These are phyloP conservation scores for Oidiodendron maius DNA, from an alignment of 495 filamentous ascomycete species.

Conservation along the genomic window DNA sequence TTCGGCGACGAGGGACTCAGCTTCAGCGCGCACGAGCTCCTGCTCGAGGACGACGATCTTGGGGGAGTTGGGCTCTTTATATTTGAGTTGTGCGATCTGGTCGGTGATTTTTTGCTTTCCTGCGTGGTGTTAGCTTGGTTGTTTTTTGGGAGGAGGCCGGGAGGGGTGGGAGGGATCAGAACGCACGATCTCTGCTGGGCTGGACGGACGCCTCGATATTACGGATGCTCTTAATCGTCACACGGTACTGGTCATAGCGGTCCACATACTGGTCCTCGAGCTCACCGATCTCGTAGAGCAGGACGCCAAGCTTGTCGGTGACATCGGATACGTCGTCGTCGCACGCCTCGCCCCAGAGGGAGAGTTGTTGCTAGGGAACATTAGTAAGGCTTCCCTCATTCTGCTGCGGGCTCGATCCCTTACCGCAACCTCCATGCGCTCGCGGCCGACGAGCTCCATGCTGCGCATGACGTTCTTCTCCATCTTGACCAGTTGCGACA, in stretches of 20 bases:
- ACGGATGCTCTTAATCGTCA: slow-evolving; percentile 97
- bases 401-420: slow-evolving; percentile 26
- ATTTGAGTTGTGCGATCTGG: slow-evolving; percentile 97
- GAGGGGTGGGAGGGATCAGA: no score
- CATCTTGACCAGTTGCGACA: slow-evolving; percentile 98
- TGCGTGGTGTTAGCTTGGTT: no score
- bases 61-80: slow-evolving; percentile 97
- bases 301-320: slow-evolving; percentile 95
- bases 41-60: slow-evolving; percentile 97
- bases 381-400: background rate
- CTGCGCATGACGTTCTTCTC: slow-evolving; percentile 99
- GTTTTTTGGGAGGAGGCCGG: no score
- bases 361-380: slow-evolving; percentile 80
- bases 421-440: slow-evolving; percentile 98
- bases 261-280: slow-evolving; percentile 97
- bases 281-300: slow-evolving; percentile 95
- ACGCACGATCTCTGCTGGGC: slow-evolving; percentile 91
- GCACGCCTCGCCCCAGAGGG: slow-evolving; percentile 92
- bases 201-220: slow-evolving; percentile 99
- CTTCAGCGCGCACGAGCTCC: slow-evolving; percentile 96
- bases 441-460: slow-evolving; percentile 88
- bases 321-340: slow-evolving; percentile 99
- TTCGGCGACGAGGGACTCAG: slow-evolving; percentile 95
- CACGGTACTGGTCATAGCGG: slow-evolving; percentile 97
- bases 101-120: slow-evolving; percentile 99